phyloP scores from a whole-genome alignment of 352 stramenopile genomes.

The Phytophthora capsici region DNA sequence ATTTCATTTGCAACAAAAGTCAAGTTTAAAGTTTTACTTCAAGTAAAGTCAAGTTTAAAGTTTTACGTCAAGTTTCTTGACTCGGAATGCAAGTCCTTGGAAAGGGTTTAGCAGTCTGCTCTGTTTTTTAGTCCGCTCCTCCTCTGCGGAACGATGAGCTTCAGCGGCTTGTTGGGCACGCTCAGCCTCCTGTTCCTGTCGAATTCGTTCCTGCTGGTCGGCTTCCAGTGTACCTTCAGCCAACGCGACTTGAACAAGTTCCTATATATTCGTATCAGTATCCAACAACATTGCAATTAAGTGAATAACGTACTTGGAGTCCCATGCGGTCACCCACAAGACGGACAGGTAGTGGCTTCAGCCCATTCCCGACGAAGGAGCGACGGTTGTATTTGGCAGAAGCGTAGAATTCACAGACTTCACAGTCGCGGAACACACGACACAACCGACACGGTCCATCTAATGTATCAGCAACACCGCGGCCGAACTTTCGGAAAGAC shows the following conservation, averaged over 20 bases:
- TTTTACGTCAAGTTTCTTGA: no score
- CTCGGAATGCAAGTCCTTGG: slow-evolving; percentile 23
- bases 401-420: slow-evolving; percentile 86
- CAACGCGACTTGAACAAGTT: slow-evolving; percentile 57
- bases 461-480: slow-evolving; percentile 39
- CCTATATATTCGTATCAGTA: slow-evolving; percentile 25
- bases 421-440: slow-evolving; percentile 81
- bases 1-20: no score
- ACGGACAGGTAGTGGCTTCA: slow-evolving; percentile 33
- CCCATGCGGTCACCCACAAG: slow-evolving; percentile 61
- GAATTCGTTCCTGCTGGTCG: slow-evolving; percentile 45
- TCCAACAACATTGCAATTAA: background rate
- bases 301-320: slow-evolving; percentile 41
- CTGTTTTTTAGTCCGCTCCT: slow-evolving; percentile 20
- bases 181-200: slow-evolving; percentile 25
- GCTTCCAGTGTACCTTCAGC: slow-evolving; percentile 51
- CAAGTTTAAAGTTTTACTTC: no score
- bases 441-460: slow-evolving; percentile 77
- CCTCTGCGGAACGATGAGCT: slow-evolving; percentile 13
- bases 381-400: slow-evolving; percentile 42
- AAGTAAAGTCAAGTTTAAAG: no score
- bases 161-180: slow-evolving; percentile 3
- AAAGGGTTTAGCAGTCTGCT: slow-evolving; percentile 25
- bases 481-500: slow-evolving; percentile 79
- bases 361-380: slow-evolving; percentile 22